Evolutionary conservation across 805 yeast genomes (phyloP), one percentile per base, ranked within the genome.

Genomic region (Teunomyces tritomae): DNA sequence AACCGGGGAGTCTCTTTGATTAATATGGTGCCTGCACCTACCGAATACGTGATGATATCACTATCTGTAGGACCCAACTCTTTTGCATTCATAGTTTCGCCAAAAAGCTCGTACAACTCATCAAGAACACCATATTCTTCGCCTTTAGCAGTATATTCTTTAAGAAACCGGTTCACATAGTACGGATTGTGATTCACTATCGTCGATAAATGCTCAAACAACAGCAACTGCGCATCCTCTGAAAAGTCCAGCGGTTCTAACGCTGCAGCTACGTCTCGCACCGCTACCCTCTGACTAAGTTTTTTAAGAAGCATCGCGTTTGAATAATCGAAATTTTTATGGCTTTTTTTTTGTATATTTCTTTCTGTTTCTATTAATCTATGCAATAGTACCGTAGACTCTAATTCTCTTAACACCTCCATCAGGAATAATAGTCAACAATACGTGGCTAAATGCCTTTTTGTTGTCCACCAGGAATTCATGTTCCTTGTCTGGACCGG

Each of bases 331-430:
- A 11, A 46, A 46, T 11, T 33, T 20, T 16, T 26, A 40, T 14
- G 10, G 16, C 17, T 2, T 28, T 14, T 2, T 28, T 14, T 10
- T 27, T 4, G 5, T 11, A 24, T 11, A 24, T 13, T n/a, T n/a
- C 5, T 35, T 1, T n/a, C n/a, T n/a, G n/a, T n/a, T 33, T 28
- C 3, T 8, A 5, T 27, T 11, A 20, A 17, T 35, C 26, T 41
- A 47, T 28, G 55, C 66, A 44, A 69, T 63, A 28, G 72, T 73
- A 36, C 97, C 98, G 58, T 81, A 79, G 26, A 91, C 94, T 55
- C 96, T 80, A 33, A 92, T 70, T 64, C 99, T 80, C 75, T 92
- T 92, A 47, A 90, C 89, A 51, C 99, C 99, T 43, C 99, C 99
- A 63, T 92, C 99, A 17, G 99, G 99, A 54, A 90, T 86, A 65